phyloP scores from a whole-genome alignment of 73 alveolate species.

The Tetrahymena thermophila region DNA sequence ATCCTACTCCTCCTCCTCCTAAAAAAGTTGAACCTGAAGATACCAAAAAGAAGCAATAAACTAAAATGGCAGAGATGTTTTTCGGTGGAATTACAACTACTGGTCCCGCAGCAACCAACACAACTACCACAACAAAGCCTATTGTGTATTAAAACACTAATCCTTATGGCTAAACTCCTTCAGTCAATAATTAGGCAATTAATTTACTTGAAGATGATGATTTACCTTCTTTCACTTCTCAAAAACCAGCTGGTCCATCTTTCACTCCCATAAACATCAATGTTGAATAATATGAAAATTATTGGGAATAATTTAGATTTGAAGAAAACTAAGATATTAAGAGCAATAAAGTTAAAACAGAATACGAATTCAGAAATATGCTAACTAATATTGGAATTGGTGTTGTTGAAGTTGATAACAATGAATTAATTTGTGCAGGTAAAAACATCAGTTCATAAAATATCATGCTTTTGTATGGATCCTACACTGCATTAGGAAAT shows the following conservation, averaged over 20 bases:
- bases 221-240: not conserved
- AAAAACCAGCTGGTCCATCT: not conserved
- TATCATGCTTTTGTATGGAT: slow-evolving; percentile 30
- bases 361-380: slow-evolving; percentile 28
- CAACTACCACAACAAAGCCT: not conserved
- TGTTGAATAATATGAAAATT: slow-evolving; percentile 13
- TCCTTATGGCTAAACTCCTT: not conserved
- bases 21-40: not conserved
- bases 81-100: not conserved
- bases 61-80: not conserved
- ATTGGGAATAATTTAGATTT: slow-evolving; percentile 14
- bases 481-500: not conserved
- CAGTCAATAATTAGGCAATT: not conserved
- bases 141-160: not conserved
- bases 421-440: slow-evolving; percentile 41
- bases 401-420: slow-evolving; percentile 22
- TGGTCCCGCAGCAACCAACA: not conserved
- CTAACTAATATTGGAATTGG: not conserved
- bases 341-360: slow-evolving; percentile 7
- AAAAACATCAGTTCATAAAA: slow-evolving; percentile 12
- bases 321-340: slow-evolving; percentile 4
- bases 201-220: slow-evolving; percentile 9
- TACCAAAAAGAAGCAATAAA: not conserved
- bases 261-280: slow-evolving; percentile 20
- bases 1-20: not conserved